These are phyloP conservation scores for Pouteria glomerata DNA, from an alignment of 148 eudicot species.

Conservation along the genomic window DNA sequence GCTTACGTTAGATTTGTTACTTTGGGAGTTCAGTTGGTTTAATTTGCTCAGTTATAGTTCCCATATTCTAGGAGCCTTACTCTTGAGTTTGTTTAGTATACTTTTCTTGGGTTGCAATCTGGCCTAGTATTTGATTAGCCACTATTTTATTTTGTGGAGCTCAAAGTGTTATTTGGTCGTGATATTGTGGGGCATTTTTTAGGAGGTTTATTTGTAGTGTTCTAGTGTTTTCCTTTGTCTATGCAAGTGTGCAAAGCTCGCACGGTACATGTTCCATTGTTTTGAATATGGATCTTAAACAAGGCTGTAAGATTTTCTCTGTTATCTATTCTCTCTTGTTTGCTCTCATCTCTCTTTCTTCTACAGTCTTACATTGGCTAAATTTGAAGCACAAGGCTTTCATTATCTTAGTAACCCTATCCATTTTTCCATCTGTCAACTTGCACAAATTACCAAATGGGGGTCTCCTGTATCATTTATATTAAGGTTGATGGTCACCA, in stretches of 20 bases:
- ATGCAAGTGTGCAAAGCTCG: too few relatives aligned
- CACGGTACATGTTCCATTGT: too few relatives aligned
- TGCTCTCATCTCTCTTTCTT: too few relatives aligned
- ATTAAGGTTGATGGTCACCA: neutral
- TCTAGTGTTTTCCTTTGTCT: neutral
- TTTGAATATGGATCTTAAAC: neutral
- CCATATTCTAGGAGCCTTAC: too few relatives aligned
- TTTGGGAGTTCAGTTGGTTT: too few relatives aligned
- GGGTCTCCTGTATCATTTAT: neutral
- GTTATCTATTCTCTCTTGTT: neutral
- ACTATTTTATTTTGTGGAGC: neutral
- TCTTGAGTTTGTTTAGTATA: neutral
- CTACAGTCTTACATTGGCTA: too few relatives aligned
- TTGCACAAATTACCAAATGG: neutral
- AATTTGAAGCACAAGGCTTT: neutral
- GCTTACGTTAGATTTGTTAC: too few relatives aligned
- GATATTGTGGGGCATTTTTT: neutral
- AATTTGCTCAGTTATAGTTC: too few relatives aligned
- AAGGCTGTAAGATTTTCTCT: neutral
- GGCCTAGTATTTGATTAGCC: neutral
- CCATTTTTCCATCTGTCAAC: neutral
- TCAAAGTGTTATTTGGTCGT: neutral
- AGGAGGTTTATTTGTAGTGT: neutral
- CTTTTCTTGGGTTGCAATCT: neutral
- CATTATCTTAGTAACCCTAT: neutral